Evolutionary conservation across 805 yeast genomes (phyloP).

Genomic region (Metschnikowia lunata): DNA sequence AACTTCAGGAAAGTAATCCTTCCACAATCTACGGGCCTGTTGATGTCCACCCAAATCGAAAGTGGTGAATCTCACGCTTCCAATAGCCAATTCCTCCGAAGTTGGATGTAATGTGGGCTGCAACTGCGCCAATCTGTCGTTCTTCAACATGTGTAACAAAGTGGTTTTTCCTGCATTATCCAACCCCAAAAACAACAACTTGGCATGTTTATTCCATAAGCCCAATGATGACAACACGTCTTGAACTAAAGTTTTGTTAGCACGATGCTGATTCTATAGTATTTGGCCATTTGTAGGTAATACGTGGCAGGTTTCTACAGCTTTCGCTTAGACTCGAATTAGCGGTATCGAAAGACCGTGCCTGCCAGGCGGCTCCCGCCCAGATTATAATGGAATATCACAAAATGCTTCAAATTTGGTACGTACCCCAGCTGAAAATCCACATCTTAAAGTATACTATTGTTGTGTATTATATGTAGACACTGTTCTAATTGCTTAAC

Average conservation of each 20-base stretch:
- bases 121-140: constrained; percentile 94
- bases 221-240: constrained; percentile 44
- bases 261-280: too few relatives aligned
- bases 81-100: constrained; percentile 95
- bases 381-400: too few relatives aligned
- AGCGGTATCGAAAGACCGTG: too few relatives aligned
- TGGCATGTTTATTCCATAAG: constrained; percentile 48
- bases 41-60: constrained; percentile 98
- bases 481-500: too few relatives aligned
- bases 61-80: constrained; percentile 93
- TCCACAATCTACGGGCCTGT: constrained; percentile 99
- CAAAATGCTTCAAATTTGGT: not conserved
- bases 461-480: constrained; percentile 1
- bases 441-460: constrained; percentile 28
- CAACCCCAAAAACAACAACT: constrained; percentile 43
- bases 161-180: constrained; percentile 48
- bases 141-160: constrained; percentile 51
- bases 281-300: not conserved
- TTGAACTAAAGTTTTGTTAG: constrained; percentile 27
- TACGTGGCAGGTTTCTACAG: not conserved
- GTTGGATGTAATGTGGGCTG: constrained; percentile 99
- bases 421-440: constrained; percentile 39
- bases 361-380: too few relatives aligned
- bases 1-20: constrained; percentile 98
- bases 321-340: too few relatives aligned